Evolutionary conservation across 176 grass and related monocot species (phyloP).

Genomic region (Carex kokanica): DNA sequence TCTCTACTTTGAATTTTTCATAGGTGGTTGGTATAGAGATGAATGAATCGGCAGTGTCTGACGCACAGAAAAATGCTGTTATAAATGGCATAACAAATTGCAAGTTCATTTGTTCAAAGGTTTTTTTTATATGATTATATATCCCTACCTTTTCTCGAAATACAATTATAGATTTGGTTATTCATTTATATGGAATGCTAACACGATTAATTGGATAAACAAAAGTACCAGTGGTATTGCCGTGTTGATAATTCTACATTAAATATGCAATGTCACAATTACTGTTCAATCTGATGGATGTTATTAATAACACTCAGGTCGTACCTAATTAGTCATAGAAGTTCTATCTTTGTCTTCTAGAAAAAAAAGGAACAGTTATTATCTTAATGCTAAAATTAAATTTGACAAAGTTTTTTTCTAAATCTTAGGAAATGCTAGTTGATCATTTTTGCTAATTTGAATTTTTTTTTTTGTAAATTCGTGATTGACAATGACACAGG

Average conservation of each 20-base stretch:
- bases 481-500: conserved; percentile 48
- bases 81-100: conserved; percentile 80
- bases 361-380: too few species aligned
- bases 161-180: background rate
- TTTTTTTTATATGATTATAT: conserved; percentile 26
- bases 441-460: background rate
- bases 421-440: background rate
- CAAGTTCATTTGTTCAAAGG: conserved; percentile 81
- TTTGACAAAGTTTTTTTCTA: background rate
- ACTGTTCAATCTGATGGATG: background rate
- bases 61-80: conserved; percentile 86
- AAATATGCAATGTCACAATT: background rate
- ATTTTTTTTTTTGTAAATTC: conserved; percentile 26
- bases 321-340: too few species aligned
- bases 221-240: background rate
- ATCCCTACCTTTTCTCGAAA: conserved; percentile 4
- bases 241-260: background rate
- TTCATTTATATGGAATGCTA: background rate
- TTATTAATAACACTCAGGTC: background rate
- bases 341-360: too few species aligned
- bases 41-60: conserved; percentile 86
- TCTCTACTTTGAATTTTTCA: conserved; percentile 18
- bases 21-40: conserved; percentile 99
- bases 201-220: background rate
- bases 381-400: too few species aligned